Percentiles rank a stretch among this genome's conserved stretches.
These are phyloP conservation scores for Colletotrichum sp. DNA, from an alignment of 2,329 filamentous ascomycete genomes.

Conservation along the genomic window DNA sequence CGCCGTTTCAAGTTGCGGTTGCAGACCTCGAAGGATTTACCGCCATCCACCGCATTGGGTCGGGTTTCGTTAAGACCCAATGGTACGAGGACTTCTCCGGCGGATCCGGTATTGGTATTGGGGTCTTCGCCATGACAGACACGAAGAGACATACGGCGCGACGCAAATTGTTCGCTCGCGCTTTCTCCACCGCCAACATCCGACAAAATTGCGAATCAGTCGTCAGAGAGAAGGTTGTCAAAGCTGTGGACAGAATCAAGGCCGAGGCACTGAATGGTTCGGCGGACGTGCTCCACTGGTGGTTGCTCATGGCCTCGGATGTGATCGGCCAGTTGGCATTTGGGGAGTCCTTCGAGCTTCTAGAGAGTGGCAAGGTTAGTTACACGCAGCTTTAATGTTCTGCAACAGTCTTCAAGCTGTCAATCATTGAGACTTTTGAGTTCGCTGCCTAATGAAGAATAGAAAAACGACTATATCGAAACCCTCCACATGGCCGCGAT, in stretches of 20 bases:
- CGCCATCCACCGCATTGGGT: neutral
- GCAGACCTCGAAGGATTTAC: neutral
- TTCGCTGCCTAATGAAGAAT: neutral
- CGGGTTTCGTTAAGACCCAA: neutral
- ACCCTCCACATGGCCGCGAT: neutral
- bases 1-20: neutral
- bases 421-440: neutral
- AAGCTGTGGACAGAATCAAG: constrained; percentile 48
- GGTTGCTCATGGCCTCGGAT: constrained; percentile 57
- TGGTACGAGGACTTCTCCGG: neutral
- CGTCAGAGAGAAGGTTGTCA: constrained; percentile 37
- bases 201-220: constrained; percentile 29
- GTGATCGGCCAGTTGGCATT: constrained; percentile 59
- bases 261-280: constrained; percentile 43
- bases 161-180: constrained; percentile 45
- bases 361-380: constrained; percentile 52
- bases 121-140: neutral
- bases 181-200: constrained; percentile 41
- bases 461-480: neutral
- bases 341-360: constrained; percentile 56
- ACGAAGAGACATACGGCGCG: neutral
- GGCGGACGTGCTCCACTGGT: constrained; percentile 58
- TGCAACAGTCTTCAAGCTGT: neutral
- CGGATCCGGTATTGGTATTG: neutral
- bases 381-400: neutral